phyloP scores from a whole-genome alignment of 192 early-diverging fungal genomes.

The Coemansia sp. region DNA sequence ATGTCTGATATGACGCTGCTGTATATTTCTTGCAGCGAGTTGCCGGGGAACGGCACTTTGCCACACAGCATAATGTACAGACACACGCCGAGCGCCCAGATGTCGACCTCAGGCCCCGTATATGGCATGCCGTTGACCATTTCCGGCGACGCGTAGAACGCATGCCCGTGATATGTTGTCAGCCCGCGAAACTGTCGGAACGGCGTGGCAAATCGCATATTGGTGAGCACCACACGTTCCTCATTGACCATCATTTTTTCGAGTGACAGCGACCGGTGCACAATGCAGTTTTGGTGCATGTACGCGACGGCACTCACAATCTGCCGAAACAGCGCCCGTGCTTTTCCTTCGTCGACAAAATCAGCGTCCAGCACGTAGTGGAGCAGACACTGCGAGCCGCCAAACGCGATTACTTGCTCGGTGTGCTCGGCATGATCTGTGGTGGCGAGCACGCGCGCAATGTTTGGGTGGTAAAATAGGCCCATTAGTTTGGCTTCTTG shows the following conservation, averaged over 20 bases:
- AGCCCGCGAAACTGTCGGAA: not conserved
- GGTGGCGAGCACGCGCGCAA: not conserved
- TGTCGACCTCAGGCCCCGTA: not conserved
- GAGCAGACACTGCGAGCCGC: not conserved
- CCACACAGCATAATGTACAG: not conserved
- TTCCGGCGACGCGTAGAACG: not conserved
- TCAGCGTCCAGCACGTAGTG: not conserved
- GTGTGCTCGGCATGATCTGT: not conserved
- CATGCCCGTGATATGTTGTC: not conserved
- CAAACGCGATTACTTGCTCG: not conserved
- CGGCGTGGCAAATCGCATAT: not conserved
- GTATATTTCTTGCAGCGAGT: not conserved
- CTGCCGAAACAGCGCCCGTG: not conserved
- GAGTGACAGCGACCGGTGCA: not conserved
- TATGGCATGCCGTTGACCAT: not conserved
- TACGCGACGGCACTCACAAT: not conserved
- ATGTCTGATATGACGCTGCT: not conserved
- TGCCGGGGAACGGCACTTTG: not conserved
- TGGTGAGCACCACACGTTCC: not conserved
- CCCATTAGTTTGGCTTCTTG: not conserved
- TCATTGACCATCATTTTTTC: not conserved
- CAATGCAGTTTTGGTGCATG: not conserved
- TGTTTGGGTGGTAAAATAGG: not conserved
- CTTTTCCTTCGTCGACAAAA: not conserved
- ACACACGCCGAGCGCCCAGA: not conserved